These are phyloP conservation scores for Claviceps pusilla DNA, from an alignment of 2,329 filamentous ascomycete genomes.

Conservation along the genomic window DNA sequence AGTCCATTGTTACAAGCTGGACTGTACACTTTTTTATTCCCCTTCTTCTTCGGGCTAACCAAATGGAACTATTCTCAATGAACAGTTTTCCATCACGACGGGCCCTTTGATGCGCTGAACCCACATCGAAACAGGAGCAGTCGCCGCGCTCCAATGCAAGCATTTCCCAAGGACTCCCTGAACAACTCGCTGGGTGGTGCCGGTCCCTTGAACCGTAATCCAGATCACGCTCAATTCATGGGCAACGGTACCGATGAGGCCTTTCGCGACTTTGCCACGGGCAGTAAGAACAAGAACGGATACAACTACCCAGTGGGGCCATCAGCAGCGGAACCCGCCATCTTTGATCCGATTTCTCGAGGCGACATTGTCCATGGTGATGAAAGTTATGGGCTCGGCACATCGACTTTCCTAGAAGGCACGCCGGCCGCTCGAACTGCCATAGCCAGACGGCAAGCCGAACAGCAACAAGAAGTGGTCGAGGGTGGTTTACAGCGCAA, in stretches of 20 bases:
- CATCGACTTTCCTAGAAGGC: slow-evolving; percentile 89
- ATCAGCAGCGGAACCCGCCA: slow-evolving; percentile 26
- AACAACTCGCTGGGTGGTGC: slow-evolving; percentile 86
- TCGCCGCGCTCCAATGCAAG: slow-evolving; percentile 82
- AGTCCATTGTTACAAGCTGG: neutral
- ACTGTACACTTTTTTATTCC: neutral
- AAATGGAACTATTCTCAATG: neutral
- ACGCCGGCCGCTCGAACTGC: slow-evolving; percentile 71
- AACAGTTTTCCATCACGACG: slow-evolving; percentile 90
- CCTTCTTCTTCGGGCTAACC: neutral
- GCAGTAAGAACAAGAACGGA: slow-evolving; percentile 16
- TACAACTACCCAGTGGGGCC: slow-evolving; percentile 7
- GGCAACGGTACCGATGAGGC: slow-evolving; percentile 68
- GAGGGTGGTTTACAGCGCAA: slow-evolving; percentile 61
- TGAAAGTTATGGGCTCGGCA: slow-evolving; percentile 71
- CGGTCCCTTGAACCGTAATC: slow-evolving; percentile 65
- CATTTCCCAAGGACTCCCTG: slow-evolving; percentile 79
- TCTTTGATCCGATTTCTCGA: slow-evolving; percentile 55
- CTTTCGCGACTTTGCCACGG: slow-evolving; percentile 61
- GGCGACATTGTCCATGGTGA: slow-evolving; percentile 69
- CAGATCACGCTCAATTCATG: slow-evolving; percentile 80
- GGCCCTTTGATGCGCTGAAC: slow-evolving; percentile 91
- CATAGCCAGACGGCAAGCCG: slow-evolving; percentile 61
- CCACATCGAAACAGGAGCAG: slow-evolving; percentile 81
- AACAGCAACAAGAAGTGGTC: slow-evolving; percentile 43